Base-by-base conservation (phyloP, 1,139 yeast species). In the Blastobotrys raffinosifermentans region DNA sequence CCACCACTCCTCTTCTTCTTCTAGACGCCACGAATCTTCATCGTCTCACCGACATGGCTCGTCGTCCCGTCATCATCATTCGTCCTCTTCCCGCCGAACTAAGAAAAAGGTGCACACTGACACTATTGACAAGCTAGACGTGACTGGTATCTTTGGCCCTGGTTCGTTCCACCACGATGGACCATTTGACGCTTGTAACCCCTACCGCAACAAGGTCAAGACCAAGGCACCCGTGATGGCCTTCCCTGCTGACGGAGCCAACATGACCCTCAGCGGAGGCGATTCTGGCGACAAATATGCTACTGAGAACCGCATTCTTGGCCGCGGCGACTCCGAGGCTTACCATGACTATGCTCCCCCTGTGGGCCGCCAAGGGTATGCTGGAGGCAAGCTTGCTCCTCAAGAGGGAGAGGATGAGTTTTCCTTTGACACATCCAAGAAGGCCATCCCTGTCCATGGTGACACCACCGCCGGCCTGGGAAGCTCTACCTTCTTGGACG, bases 161-260 rank as follows among this genome's bases (percentile, higher is more conserved):
- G 83, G 84, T 19, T 85, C 91, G 1, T 91, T 91, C 71, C 98
- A 91, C 61, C 98, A 91, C 60, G 98, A 91, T 62, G 98, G 98
- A 10, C 98, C 98, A 13, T 91, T 91, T 60, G 98, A 91, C 61
- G 98, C 98, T 2, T 89, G 97, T 62, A 83, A 94, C 4, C 97
- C 98, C 4, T 95, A 85, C 61, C 79, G 97, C 60, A 91, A 91
- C 64, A 84, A 83, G 63, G 75, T 82, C 57, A 67, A 66, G 19
- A 48, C 51, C 31, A 80, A 77, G 57, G 95, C 96, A 0, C 98
- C 98, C 2, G 96, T 91, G 18, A 70, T 79, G 67, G 98, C 98
- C 0, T 91, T 87, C 70, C 96, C 96, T 2, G 82, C 73, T 4
- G 94, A 89, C 63, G 96, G 97, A 0, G 96, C 97, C 44, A 91